A percentile compares a stretch with the other conserved stretches of the same genome.
phyloP scores from a whole-genome alignment of 2,329 filamentous ascomycete species.

The Neonectria coccinea region DNA sequence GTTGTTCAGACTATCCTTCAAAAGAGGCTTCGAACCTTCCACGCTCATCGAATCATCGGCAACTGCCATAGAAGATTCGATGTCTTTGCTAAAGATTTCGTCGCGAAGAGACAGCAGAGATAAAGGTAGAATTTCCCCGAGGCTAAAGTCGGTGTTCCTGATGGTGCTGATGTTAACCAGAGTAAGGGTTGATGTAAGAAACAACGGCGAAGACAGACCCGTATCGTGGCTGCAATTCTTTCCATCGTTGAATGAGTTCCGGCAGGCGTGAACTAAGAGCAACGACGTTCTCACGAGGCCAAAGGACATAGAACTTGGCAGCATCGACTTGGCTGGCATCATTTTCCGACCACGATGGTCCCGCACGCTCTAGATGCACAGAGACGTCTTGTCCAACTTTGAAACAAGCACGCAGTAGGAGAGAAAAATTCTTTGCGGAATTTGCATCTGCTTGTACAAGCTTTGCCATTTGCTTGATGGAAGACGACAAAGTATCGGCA shows the following conservation, averaged over 20 bases:
- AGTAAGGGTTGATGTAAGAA: background rate
- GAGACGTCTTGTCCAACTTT: constrained; percentile 44
- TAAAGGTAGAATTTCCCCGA: background rate
- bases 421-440: background rate
- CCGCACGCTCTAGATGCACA: constrained; percentile 37
- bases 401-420: constrained; percentile 31
- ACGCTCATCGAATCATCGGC: background rate
- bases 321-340: constrained; percentile 13
- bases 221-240: background rate
- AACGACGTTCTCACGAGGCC: constrained; percentile 29
- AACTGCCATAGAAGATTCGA: background rate
- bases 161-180: background rate
- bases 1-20: background rate
- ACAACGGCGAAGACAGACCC: background rate
- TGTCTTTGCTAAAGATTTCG: no score
- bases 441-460: constrained; percentile 11
- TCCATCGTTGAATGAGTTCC: constrained; percentile 3
- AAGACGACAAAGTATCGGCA: constrained; percentile 17
- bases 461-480: constrained; percentile 18
- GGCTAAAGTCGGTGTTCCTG: no score
- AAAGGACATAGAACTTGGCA: constrained; percentile 29
- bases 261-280: constrained; percentile 6
- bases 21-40: background rate
- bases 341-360: background rate
- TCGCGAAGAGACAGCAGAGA: background rate